Conservation (phyloP, 169 alveolate genomes). For the Babesia sp. region DNA sequence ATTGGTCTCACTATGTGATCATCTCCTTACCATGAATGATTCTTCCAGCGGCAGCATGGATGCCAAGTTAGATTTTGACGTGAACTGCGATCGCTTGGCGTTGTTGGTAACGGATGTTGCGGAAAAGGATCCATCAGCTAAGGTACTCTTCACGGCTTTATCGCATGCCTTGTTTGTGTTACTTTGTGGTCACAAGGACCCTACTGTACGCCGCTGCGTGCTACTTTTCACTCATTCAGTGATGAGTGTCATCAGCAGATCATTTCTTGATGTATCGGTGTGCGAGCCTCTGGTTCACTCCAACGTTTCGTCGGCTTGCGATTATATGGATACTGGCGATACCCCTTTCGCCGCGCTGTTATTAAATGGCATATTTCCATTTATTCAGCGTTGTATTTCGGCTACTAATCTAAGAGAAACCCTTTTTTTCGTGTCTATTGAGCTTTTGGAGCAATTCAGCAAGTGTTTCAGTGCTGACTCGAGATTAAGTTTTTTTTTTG, state of each 20-base stretch:
- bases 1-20: constrained; percentile 1
- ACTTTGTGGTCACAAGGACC: constrained; percentile 37
- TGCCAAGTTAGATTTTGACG: constrained; percentile 40
- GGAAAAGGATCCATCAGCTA: background rate
- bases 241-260: constrained; percentile 3
- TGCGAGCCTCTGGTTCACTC: background rate
- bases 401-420: constrained; percentile 7
- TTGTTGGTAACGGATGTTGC: constrained; percentile 1
- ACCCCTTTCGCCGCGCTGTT: constrained; percentile 8
- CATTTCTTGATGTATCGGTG: background rate
- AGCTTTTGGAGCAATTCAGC: constrained; percentile 44
- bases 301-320: background rate
- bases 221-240: constrained; percentile 17
- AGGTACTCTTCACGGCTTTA: constrained; percentile 16
- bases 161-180: constrained; percentile 44
- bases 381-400: constrained; percentile 27
- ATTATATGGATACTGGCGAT: constrained; percentile 8
- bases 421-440: constrained; percentile 24
- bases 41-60: constrained; percentile 23
- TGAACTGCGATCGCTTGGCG: constrained; percentile 38
- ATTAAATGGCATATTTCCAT: constrained; percentile 34
- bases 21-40: constrained; percentile 26
- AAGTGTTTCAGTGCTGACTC: background rate
- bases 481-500: background rate
- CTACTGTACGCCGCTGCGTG: constrained; percentile 48